Conservation (phyloP, 768 basidiomycete species). For the Pholiota conissans region DNA sequence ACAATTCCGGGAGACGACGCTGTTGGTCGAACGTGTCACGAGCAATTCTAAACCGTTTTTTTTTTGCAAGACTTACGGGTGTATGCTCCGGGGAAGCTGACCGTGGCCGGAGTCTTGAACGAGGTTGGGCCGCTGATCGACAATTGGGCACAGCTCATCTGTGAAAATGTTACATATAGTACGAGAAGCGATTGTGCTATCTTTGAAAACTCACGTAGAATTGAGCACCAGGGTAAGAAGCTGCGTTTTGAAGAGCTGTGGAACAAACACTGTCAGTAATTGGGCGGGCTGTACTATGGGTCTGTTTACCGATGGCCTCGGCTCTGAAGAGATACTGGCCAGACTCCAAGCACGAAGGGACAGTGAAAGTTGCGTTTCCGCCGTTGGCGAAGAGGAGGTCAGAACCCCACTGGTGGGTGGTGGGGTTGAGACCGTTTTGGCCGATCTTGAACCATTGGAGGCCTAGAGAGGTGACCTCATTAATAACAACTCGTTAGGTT, state of each 20-base stretch:
- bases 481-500: conserved; percentile 4
- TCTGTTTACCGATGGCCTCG: conserved; percentile 47
- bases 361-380: conserved; percentile 48
- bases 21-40: conserved; percentile 4
- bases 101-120: conserved; percentile 32
- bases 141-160: conserved; percentile 52
- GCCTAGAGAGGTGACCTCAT: conserved; percentile 23
- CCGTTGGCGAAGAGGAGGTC: conserved; percentile 46
- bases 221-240: conserved; percentile 53
- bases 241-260: neutral
- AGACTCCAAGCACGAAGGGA: conserved; percentile 45
- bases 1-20: conserved; percentile 43
- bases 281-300: neutral
- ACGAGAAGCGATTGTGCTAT: neutral
- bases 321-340: conserved; percentile 52
- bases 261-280: neutral
- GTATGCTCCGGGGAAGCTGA: conserved; percentile 49
- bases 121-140: conserved; percentile 33
- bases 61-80: conserved; percentile 16
- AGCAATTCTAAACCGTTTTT: neutral
- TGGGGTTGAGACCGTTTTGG: conserved; percentile 40
- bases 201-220: conserved; percentile 43
- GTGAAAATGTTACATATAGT: neutral
- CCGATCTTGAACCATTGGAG: conserved; percentile 59
- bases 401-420: conserved; percentile 42